A percentile compares a stretch with the other conserved stretches of the same genome.
phyloP scores from a whole-genome alignment of 2,329 filamentous ascomycete species.

The Monosporascus sp. region DNA sequence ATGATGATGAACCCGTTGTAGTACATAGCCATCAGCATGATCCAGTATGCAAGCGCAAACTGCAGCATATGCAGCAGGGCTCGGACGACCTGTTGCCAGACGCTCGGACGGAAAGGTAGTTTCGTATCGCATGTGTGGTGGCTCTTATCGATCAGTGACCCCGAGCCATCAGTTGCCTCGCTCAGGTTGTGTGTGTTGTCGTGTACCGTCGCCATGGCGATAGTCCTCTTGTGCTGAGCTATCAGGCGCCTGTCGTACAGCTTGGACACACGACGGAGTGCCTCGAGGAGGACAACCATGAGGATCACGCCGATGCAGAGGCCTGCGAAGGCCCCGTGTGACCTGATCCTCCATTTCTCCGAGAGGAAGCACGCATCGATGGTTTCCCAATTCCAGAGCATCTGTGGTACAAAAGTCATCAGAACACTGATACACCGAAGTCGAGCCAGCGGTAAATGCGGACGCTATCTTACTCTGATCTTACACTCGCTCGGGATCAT shows the following conservation, averaged over 20 bases:
- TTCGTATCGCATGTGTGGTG: neutral
- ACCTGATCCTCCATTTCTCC: slow-evolving; percentile 66
- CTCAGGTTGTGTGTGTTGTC: neutral
- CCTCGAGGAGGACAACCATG: slow-evolving; percentile 70
- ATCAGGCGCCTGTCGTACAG: slow-evolving; percentile 68
- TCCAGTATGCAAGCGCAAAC: slow-evolving; percentile 72
- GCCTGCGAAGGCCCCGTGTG: slow-evolving; percentile 67
- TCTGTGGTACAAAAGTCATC: slow-evolving; percentile 38
- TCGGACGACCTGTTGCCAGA: slow-evolving; percentile 62
- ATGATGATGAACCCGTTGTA: slow-evolving; percentile 75
- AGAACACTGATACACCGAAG: neutral
- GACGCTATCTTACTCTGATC: slow-evolving; percentile 16
- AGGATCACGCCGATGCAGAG: slow-evolving; percentile 73
- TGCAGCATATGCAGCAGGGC: slow-evolving; percentile 66
- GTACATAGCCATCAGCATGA: slow-evolving; percentile 65
- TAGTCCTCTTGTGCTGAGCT: slow-evolving; percentile 33
- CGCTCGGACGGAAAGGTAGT: slow-evolving; percentile 49
- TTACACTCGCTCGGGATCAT: slow-evolving; percentile 11
- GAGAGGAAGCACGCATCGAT: slow-evolving; percentile 71
- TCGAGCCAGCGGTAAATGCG: neutral
- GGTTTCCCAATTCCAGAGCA: slow-evolving; percentile 79
- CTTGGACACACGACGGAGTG: slow-evolving; percentile 63
- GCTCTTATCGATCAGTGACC: slow-evolving; percentile 11
- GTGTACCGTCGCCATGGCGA: slow-evolving; percentile 6
- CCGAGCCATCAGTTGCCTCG: slow-evolving; percentile 8